Evolutionary conservation across 2,329 filamentous ascomycete genomes (phyloP), one percentile per base, ranked within the genome.

Genomic region (Tolypocladium endophyticum): DNA sequence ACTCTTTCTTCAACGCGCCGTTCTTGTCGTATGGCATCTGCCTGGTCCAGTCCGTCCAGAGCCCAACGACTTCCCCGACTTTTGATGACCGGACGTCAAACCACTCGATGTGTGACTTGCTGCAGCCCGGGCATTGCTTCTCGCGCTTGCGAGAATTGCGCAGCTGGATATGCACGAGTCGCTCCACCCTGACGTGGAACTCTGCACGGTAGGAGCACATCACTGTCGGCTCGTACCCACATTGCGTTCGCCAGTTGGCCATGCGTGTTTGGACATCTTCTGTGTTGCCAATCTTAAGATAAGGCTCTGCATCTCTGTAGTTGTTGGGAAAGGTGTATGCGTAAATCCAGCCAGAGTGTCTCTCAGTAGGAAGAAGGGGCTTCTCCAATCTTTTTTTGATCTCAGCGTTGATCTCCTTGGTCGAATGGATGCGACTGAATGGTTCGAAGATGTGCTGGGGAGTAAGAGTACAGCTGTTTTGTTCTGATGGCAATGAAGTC

Each of bases 401-500:
- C 9, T 1, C 2, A 12, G 20, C n/a, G n/a, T 45, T 45, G 41
- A 45, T 45, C 2, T 23, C 2, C 9, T 4, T 2, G 41, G 4
- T 45, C n/a, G n/a, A 45, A 0, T 9, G 6, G 4, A 4, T 0
- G n/a, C n/a, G n/a, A 2, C n/a, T n/a, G n/a, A 45, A 45, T 1
- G 41, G 9, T 6, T 45, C 41, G 16, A 45, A 45, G n/a, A 3
- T 23, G 41, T 45, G 41, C 41, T 23, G 12, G 8, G n/a, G n/a
- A 23, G 4, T 1, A 23, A 23, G 2, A 23, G 41, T 3, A 45
- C 2, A 9, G 18, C 20, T 16, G 5, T 18, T 25, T 8, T 11
- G 8, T 45, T 16, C n/a, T 23, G 41, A 23, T 12, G n/a, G 12
- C 20, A 6, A 9, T n/a, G 39, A 5, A 1, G 7, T n/a, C 12